phyloP scores from a whole-genome alignment of 192 early-diverging fungal genomes.

The Geosiphon pyriformis region DNA sequence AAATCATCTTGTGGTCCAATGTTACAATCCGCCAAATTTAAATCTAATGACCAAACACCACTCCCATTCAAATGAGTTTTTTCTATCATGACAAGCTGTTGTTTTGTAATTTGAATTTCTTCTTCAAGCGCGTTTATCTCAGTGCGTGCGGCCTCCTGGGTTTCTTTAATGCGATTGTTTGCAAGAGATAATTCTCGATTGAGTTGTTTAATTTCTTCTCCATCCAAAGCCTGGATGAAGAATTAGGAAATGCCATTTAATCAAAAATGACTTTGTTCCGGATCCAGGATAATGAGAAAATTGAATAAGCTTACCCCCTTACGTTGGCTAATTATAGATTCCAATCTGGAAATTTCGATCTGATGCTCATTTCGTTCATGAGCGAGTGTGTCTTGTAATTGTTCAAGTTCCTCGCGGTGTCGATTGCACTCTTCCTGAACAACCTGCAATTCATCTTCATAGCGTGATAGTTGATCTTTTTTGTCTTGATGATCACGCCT shows the following conservation, averaged over 20 bases:
- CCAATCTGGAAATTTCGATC: not conserved
- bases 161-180: not conserved
- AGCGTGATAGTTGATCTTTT: slow-evolving; percentile 19
- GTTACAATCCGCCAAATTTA: not conserved
- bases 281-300: no score
- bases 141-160: not conserved
- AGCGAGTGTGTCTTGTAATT: slow-evolving; percentile 9
- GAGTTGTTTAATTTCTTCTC: slow-evolving; percentile 1
- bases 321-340: not conserved
- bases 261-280: not conserved
- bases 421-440: slow-evolving; percentile 8
- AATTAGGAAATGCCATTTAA: not conserved
- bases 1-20: not conserved
- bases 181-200: not conserved
- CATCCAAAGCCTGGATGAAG: not conserved
- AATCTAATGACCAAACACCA: not conserved
- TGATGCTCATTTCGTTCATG: not conserved
- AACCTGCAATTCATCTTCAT: slow-evolving; percentile 25
- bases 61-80: not conserved
- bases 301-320: not conserved
- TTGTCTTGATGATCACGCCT: slow-evolving; percentile 23
- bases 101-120: not conserved
- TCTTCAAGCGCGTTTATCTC: not conserved
- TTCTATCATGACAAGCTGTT: not conserved
- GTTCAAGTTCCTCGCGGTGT: not conserved